Conservation (phyloP, 805 yeast genomes). For the Barnettozyma populi region DNA sequence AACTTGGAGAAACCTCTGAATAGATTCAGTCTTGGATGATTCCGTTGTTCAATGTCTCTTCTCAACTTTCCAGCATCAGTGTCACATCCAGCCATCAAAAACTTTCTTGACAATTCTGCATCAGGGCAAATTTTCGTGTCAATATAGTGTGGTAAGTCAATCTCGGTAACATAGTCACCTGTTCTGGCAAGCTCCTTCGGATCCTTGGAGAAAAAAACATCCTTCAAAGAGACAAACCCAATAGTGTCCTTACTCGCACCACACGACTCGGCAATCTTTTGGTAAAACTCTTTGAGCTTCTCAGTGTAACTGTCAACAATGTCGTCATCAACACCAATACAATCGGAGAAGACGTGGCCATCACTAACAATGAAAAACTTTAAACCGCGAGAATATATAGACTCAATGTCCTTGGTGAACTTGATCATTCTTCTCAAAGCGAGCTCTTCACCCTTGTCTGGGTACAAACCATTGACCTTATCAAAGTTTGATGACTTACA, state of each 20-base stretch:
- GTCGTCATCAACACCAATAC: conserved; percentile 56
- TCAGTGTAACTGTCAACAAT: conserved; percentile 44
- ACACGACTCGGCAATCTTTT: conserved; percentile 26
- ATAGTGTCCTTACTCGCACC: conserved; percentile 26
- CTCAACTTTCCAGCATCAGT: conserved; percentile 60
- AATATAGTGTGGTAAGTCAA: conserved; percentile 31
- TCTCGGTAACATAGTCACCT: conserved; percentile 28
- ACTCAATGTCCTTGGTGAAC: conserved; percentile 28
- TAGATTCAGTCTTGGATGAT: conserved; percentile 47
- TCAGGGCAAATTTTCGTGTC: conserved; percentile 33
- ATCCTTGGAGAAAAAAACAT: conserved; percentile 30
- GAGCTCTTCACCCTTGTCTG: conserved; percentile 50
- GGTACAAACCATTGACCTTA: conserved; percentile 43
- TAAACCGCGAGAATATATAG: conserved; percentile 49
- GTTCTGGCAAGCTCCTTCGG: conserved; percentile 22
- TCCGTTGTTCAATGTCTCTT: conserved; percentile 50
- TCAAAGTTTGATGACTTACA: conserved; percentile 54
- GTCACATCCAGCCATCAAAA: conserved; percentile 41
- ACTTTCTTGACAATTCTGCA: conserved; percentile 35
- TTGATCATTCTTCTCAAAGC: conserved; percentile 35
- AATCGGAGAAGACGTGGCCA: conserved; percentile 62
- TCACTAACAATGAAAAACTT: conserved; percentile 54
- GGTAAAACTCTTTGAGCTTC: conserved; percentile 39
- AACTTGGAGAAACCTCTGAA: conserved; percentile 55
- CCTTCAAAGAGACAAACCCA: conserved; percentile 39